phyloP scores from a whole-genome alignment of 352 stramenopile genomes.

The Phytophthora pinifolia region DNA sequence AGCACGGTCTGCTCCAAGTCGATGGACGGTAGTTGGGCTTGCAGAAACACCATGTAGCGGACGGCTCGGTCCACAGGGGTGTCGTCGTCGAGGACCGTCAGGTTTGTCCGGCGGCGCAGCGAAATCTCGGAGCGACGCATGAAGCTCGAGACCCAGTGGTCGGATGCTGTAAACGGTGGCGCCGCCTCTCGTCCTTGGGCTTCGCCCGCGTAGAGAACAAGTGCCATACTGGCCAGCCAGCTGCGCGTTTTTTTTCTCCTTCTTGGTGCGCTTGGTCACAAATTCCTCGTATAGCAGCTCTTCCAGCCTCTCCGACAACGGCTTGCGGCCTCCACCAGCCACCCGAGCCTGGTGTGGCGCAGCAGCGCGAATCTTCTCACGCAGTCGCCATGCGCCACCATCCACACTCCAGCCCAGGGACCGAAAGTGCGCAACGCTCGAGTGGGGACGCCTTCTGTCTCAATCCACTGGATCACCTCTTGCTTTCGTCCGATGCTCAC shows the following conservation, averaged over 20 bases:
- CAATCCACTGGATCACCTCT: slow-evolving; percentile 24
- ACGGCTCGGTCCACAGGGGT: slow-evolving; percentile 15
- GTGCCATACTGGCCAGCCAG: neutral
- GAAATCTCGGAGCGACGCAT: slow-evolving; percentile 25
- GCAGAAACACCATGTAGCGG: slow-evolving; percentile 10
- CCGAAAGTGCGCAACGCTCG: slow-evolving; percentile 12
- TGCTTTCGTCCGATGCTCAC: slow-evolving; percentile 13
- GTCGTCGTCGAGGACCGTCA: slow-evolving; percentile 19
- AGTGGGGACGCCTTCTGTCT: slow-evolving; percentile 2
- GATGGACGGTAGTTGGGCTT: neutral
- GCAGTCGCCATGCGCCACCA: slow-evolving; percentile 8
- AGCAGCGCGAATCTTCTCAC: slow-evolving; percentile 14
- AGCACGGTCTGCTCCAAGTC: slow-evolving; percentile 14
- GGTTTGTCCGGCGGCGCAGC: slow-evolving; percentile 22
- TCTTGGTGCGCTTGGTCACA: slow-evolving; percentile 3
- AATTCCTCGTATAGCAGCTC: slow-evolving; percentile 5
- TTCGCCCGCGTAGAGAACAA: slow-evolving; percentile 4
- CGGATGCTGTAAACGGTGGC: slow-evolving; percentile 16
- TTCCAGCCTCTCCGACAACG: slow-evolving; percentile 15
- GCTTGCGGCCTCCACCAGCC: slow-evolving; percentile 9
- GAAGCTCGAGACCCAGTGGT: slow-evolving; percentile 26
- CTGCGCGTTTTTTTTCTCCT: slow-evolving; percentile 1
- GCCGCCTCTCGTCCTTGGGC: neutral
- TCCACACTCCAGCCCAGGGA: slow-evolving; percentile 15
- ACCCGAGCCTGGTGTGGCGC: slow-evolving; percentile 6